Evolutionary conservation across 2,329 filamentous ascomycete genomes (phyloP), one percentile per base, ranked within the genome.

Genomic region (Aspergillus piperis): DNA sequence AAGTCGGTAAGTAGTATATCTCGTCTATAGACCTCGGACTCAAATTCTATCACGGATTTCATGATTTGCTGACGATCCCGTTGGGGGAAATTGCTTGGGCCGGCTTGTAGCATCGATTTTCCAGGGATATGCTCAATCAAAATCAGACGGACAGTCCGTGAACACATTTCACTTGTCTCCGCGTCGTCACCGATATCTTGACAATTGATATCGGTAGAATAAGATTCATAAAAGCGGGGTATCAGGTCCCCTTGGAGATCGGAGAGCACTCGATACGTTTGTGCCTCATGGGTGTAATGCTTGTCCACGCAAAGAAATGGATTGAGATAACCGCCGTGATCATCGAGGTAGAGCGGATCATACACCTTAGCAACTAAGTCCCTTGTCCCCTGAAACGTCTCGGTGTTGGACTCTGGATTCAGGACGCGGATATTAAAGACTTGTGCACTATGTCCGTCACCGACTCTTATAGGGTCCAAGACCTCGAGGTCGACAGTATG

Each of bases 261-360:
- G 39, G 53, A 42, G 11, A 47, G 39, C 15, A 23, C 13, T 2
- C 5, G 15, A 32, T 55, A 55, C 10, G 53, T 39, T 2, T 55
- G 53, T 21, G 44, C 53, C 21, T 55, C 53, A 23, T 55, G 53
- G 3, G 53, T 55, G 25, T 55, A 55, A 38, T 47, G 13, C n/a
- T 32, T 44, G 5, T 55, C 23, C 21, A 47, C n/a, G 39, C 53
- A 55, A 8, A 47, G 38, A 25, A 55, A 55, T 5, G 38, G 38
- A 19, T 55, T 47, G 19, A 55, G 23, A 36, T 47, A 55, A 6
- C 53, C 39, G 13, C 7, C 39, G 11, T 47, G 19, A 11, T 55
- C 53, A 19, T 55, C 23, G 8, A 32, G n/a, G 11, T 55, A 55
- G 17, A 55, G 38, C 5, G 53, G 53, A 15, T 55, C 53, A 19